A percentile compares a stretch with the other conserved stretches of the same genome.
phyloP scores from a whole-genome alignment of 257 asterid species.

The Mentha longifolia region DNA sequence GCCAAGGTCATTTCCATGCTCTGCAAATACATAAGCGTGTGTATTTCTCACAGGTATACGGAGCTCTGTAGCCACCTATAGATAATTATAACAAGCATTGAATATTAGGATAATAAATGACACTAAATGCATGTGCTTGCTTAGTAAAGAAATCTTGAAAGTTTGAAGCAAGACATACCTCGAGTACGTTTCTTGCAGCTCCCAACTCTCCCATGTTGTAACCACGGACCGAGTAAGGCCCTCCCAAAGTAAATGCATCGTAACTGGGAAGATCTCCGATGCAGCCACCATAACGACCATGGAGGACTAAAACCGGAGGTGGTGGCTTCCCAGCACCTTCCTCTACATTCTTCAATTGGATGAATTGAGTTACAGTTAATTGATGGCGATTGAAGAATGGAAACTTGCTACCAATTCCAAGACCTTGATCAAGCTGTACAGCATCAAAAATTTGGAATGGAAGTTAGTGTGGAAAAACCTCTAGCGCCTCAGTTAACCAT shows the following conservation, averaged over 20 bases:
- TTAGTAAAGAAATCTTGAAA: background rate
- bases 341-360: conserved; percentile 82
- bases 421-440: conserved; percentile 93
- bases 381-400: conserved; percentile 96
- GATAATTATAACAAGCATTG: conserved; percentile 22
- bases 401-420: conserved; percentile 80
- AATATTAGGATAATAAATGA: too few relatives aligned
- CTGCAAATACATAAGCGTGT: conserved; percentile 85
- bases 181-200: conserved; percentile 87
- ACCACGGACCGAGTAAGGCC: conserved; percentile 95
- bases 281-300: conserved; percentile 96
- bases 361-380: conserved; percentile 71
- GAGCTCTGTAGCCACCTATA: conserved; percentile 86
- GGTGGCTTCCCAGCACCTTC: conserved; percentile 93
- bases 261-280: conserved; percentile 98
- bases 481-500: background rate
- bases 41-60: conserved; percentile 85
- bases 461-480: conserved; percentile 5
- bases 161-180: conserved; percentile 49
- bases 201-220: conserved; percentile 99
- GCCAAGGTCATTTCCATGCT: conserved; percentile 95
- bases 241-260: conserved; percentile 97
- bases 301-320: conserved; percentile 94
- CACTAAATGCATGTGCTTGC: background rate
- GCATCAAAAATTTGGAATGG: conserved; percentile 9